Evolutionary conservation across 176 grass and related monocot genomes (phyloP).

Genomic region (Dendrocalamus sinicus): DNA sequence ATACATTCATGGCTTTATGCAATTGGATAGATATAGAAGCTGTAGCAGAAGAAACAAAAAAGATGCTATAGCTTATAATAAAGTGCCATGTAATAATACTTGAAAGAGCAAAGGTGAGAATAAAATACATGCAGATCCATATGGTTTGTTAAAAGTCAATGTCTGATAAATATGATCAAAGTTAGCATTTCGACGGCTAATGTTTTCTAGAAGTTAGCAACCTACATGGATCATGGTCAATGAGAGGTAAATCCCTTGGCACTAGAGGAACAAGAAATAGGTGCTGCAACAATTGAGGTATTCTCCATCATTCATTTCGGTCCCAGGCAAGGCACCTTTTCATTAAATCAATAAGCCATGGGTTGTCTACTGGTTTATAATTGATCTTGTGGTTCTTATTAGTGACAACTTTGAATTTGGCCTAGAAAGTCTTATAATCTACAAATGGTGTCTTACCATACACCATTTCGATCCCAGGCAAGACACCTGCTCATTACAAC

Average conservation of each 20-base stretch:
- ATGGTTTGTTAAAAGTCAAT: slow-evolving; percentile 81
- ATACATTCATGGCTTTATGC: too few species aligned
- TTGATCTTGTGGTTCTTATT: slow-evolving; percentile 71
- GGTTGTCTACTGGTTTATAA: slow-evolving; percentile 74
- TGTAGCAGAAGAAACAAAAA: too few species aligned
- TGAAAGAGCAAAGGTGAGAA: too few species aligned
- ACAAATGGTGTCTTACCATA: slow-evolving; percentile 96
- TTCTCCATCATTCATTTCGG: slow-evolving; percentile 81
- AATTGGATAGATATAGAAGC: too few species aligned
- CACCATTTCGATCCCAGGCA: slow-evolving; percentile 85
- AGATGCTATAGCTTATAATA: not conserved
- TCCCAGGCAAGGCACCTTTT: slow-evolving; percentile 82
- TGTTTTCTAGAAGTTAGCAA: slow-evolving; percentile 83
- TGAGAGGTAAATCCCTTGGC: too few species aligned
- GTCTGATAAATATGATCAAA: slow-evolving; percentile 81
- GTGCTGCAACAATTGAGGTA: slow-evolving; percentile 75
- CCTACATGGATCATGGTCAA: too few species aligned
- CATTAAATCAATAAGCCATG: slow-evolving; percentile 93
- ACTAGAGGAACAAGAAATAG: slow-evolving; percentile 72
- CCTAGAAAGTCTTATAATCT: slow-evolving; percentile 80
- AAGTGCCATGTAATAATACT: too few species aligned
- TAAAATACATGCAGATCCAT: too few species aligned
- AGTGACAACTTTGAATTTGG: slow-evolving; percentile 89
- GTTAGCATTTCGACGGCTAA: slow-evolving; percentile 80
- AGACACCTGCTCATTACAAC: slow-evolving; percentile 46